phyloP scores from a whole-genome alignment of 1,139 yeast genomes.

The Chernovozyma aurita region DNA sequence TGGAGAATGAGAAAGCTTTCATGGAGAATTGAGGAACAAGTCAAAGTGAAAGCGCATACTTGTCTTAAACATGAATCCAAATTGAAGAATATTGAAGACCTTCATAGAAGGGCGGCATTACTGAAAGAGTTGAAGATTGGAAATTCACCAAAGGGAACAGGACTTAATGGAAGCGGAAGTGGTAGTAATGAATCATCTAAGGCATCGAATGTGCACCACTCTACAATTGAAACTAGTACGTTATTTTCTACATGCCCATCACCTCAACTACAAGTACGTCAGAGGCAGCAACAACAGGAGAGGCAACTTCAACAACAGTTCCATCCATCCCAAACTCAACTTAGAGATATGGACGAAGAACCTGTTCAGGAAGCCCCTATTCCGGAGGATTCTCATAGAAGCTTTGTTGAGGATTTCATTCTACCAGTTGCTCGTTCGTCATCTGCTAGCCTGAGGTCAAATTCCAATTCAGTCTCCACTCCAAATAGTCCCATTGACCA shows the following conservation, averaged over 20 bases:
- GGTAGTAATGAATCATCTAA: slow-evolving; percentile 3
- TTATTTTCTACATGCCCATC: slow-evolving; percentile 13
- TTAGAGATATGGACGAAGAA: slow-evolving; percentile 11
- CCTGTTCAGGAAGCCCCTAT: slow-evolving; percentile 8
- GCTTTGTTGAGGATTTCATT: slow-evolving; percentile 28
- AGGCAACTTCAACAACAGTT: not conserved
- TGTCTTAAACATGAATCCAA: slow-evolving; percentile 55
- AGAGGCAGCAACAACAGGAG: slow-evolving; percentile 7
- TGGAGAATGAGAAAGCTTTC: slow-evolving; percentile 90
- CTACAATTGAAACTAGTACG: slow-evolving; percentile 34
- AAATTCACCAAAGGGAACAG: slow-evolving; percentile 2
- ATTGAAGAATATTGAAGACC: slow-evolving; percentile 42
- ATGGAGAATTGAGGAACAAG: slow-evolving; percentile 88
- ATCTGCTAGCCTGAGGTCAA: not conserved
- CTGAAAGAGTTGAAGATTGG: slow-evolving; percentile 12
- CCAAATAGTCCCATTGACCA: not conserved
- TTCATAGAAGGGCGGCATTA: slow-evolving; percentile 24
- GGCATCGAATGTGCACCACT: slow-evolving; percentile 28
- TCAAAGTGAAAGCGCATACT: slow-evolving; percentile 53
- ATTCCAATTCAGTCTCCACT: not conserved
- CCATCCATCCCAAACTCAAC: not conserved
- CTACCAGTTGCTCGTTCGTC: slow-evolving; percentile 1
- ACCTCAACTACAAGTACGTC: slow-evolving; percentile 9
- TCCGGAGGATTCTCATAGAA: slow-evolving; percentile 15
- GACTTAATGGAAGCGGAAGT: slow-evolving; percentile 5